Conservation (phyloP, 129 eudicot species). For the Artemisia argyi region DNA sequence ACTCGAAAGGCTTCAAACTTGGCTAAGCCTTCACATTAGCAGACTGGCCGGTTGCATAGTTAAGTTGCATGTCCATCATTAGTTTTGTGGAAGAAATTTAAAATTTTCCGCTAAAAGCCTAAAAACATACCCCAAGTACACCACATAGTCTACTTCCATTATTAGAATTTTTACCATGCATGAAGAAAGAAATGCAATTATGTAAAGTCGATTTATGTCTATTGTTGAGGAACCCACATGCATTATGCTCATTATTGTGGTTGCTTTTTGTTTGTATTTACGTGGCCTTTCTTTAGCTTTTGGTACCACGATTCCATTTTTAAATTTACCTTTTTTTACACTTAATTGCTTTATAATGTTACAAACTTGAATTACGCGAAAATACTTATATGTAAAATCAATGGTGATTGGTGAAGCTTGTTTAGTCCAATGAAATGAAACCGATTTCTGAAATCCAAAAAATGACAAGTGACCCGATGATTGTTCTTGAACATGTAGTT, state of each 20-base stretch:
- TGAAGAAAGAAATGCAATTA: neutral
- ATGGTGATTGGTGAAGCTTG: no score
- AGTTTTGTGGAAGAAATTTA: neutral
- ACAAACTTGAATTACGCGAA: neutral
- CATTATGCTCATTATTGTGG: conserved; percentile 25
- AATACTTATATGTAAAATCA: neutral
- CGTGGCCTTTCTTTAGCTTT: neutral
- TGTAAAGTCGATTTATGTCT: conserved; percentile 21
- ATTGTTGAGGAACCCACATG: conserved; percentile 20
- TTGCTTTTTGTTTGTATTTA: conserved; percentile 16
- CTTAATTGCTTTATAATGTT: neutral
- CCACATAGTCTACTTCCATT: neutral
- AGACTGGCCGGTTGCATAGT: no score
- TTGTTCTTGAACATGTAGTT: neutral
- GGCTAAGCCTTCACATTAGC: no score
- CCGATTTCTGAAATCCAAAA: no score
- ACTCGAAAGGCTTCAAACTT: no score
- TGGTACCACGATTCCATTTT: neutral
- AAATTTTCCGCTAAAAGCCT: neutral
- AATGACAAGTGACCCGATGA: neutral
- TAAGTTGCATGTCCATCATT: no score
- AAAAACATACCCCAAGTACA: neutral
- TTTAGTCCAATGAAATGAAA: no score
- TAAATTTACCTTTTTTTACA: neutral
- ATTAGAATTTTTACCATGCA: neutral